A percentile compares a stretch with the other conserved stretches of the same genome.
Evolutionary conservation across 495 filamentous ascomycete genomes (phyloP).

Genomic region (Hypoxylon rickii): DNA sequence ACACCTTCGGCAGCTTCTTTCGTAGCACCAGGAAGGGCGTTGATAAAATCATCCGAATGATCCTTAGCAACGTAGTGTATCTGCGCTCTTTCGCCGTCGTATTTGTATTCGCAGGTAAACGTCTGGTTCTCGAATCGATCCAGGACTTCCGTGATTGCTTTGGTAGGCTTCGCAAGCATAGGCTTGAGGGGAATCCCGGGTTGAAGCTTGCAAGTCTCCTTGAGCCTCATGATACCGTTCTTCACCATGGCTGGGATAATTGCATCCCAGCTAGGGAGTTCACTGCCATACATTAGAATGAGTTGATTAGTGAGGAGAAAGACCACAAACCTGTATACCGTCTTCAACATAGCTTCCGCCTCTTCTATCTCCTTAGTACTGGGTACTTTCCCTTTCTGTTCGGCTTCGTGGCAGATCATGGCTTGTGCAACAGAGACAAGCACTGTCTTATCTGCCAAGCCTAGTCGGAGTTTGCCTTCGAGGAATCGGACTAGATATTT

Average conservation of each 20-base stretch:
- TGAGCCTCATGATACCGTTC: slow-evolving; percentile 79
- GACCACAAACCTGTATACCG: slow-evolving; percentile 75
- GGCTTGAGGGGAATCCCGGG: slow-evolving; percentile 95
- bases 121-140: slow-evolving; percentile 94
- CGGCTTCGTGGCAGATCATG: slow-evolving; percentile 78
- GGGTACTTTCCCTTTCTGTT: slow-evolving; percentile 66
- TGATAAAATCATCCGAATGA: slow-evolving; percentile 60
- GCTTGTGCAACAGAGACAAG: slow-evolving; percentile 88
- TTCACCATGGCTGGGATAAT: slow-evolving; percentile 89
- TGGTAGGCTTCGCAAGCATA: slow-evolving; percentile 98
- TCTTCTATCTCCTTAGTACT: slow-evolving; percentile 75
- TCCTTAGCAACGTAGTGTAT: slow-evolving; percentile 95
- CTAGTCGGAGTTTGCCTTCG: slow-evolving; percentile 90
- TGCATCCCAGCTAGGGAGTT: slow-evolving; percentile 92
- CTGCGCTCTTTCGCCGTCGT: slow-evolving; percentile 95
- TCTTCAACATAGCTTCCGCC: slow-evolving; percentile 83
- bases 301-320: background rate
- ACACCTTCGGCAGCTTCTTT: slow-evolving; percentile 65
- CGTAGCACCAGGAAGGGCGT: slow-evolving; percentile 57
- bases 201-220: slow-evolving; percentile 86
- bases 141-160: slow-evolving; percentile 97
- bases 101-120: slow-evolving; percentile 99
- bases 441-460: slow-evolving; percentile 89
- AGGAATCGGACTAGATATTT: slow-evolving; percentile 92
- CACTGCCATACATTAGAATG: slow-evolving; percentile 53